Conservation (phyloP, 2,329 filamentous ascomycete species). For the Sporothrix brasiliensis region DNA sequence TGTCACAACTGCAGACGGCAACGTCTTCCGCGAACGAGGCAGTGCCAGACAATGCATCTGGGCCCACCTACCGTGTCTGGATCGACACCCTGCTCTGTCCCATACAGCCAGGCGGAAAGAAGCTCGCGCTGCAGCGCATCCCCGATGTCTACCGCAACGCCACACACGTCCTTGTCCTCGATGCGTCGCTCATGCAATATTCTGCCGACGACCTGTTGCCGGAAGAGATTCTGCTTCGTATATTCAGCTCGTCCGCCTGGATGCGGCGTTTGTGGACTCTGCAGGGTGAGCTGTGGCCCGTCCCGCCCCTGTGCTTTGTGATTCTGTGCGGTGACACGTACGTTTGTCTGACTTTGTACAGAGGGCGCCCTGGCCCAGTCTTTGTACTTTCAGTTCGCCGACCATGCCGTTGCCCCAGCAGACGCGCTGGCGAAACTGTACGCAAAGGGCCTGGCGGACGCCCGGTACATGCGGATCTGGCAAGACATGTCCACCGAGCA, state of each 20-base stretch:
- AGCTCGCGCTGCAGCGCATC: slow-evolving; percentile 43
- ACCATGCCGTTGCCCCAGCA: background rate
- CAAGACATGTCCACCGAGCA: slow-evolving; percentile 23
- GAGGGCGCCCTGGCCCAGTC: slow-evolving; percentile 27
- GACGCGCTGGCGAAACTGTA: slow-evolving; percentile 13
- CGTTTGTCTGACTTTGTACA: background rate
- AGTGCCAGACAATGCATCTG: background rate
- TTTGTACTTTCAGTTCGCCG: slow-evolving; percentile 28
- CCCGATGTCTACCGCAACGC: slow-evolving; percentile 43
- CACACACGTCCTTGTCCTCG: slow-evolving; percentile 43
- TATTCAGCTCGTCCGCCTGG: slow-evolving; percentile 22
- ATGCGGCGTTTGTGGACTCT: slow-evolving; percentile 22
- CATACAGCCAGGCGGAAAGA: slow-evolving; percentile 36
- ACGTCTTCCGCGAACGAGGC: background rate
- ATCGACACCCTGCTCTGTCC: slow-evolving; percentile 46
- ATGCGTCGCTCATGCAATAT: slow-evolving; percentile 41
- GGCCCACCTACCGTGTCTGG: slow-evolving; percentile 40
- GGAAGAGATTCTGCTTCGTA: slow-evolving; percentile 16
- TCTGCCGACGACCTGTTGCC: slow-evolving; percentile 23
- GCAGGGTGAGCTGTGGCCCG: background rate
- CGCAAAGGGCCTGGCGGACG: background rate
- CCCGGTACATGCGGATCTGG: slow-evolving; percentile 27
- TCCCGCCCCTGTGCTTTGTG: background rate
- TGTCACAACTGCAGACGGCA: slow-evolving; percentile 31
- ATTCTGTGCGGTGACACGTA: too few relatives aligned